Evolutionary conservation across 164 flowering plant species (phyloP).

Genomic region (Vitis rupestris): DNA sequence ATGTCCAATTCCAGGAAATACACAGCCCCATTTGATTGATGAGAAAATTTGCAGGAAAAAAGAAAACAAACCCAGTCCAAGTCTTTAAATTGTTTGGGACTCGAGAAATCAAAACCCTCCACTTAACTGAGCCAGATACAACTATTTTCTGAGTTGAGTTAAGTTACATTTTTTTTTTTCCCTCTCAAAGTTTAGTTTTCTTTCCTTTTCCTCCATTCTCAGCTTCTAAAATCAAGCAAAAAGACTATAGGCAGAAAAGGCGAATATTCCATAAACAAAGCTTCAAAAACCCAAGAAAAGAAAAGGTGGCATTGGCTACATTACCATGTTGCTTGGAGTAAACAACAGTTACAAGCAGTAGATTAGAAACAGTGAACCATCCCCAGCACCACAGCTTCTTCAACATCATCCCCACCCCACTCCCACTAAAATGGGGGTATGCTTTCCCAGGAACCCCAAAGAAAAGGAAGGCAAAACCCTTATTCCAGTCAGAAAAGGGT

Average conservation of each 20-base stretch:
- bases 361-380: constrained; percentile 25
- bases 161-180: too few species aligned
- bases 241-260: neutral
- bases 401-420: constrained; percentile 17
- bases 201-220: too few species aligned
- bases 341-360: constrained; percentile 27
- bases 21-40: too few species aligned
- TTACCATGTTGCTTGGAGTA: constrained; percentile 50
- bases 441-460: neutral
- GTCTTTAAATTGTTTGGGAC: too few species aligned
- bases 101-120: too few species aligned
- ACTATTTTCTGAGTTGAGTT: too few species aligned
- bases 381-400: constrained; percentile 22
- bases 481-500: constrained; percentile 3
- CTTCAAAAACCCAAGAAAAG: neutral
- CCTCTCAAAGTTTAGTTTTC: too few species aligned
- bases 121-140: too few species aligned
- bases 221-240: neutral
- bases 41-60: too few species aligned
- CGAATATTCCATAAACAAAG: neutral
- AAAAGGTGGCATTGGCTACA: neutral
- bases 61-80: too few species aligned
- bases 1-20: too few species aligned
- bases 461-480: constrained; percentile 1
- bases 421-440: neutral